These are phyloP conservation scores for Vicia faba DNA, from an alignment of 306 rosid genomes.

Conservation along the genomic window DNA sequence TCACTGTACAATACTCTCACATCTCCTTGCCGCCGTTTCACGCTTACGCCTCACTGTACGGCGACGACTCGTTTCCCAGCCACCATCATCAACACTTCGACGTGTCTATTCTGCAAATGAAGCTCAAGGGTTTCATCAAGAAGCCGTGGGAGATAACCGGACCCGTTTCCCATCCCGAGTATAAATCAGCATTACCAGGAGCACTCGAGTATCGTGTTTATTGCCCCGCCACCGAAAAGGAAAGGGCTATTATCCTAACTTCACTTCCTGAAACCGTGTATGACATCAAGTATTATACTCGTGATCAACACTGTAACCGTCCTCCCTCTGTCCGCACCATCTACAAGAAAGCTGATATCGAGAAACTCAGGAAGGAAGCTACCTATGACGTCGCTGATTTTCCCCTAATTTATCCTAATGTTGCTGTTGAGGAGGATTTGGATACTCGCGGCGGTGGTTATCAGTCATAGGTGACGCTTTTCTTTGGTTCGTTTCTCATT, in stretches of 20 bases:
- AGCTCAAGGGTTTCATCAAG: conserved; percentile 70
- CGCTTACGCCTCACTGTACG: no score
- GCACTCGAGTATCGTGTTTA: conserved; percentile 75
- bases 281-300: conserved; percentile 78
- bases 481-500: not conserved
- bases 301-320: conserved; percentile 97
- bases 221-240: conserved; percentile 72
- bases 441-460: conserved; percentile 90
- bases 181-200: conserved; percentile 55
- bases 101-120: no score
- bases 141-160: conserved; percentile 99
- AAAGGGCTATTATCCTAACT: conserved; percentile 54
- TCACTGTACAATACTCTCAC: no score
- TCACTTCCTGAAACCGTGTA: conserved; percentile 83
- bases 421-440: conserved; percentile 59
- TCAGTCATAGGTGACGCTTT: conserved; percentile 47
- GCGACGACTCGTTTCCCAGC: no score
- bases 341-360: conserved; percentile 66
- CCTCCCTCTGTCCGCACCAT: conserved; percentile 75
- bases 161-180: conserved; percentile 80
- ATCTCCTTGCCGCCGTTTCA: no score
- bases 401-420: conserved; percentile 70
- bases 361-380: conserved; percentile 57
- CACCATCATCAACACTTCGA: no score
- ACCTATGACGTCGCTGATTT: conserved; percentile 58